phyloP scores from a whole-genome alignment of 805 yeast species.

The Zygosaccharomyces kombuchaensis region DNA sequence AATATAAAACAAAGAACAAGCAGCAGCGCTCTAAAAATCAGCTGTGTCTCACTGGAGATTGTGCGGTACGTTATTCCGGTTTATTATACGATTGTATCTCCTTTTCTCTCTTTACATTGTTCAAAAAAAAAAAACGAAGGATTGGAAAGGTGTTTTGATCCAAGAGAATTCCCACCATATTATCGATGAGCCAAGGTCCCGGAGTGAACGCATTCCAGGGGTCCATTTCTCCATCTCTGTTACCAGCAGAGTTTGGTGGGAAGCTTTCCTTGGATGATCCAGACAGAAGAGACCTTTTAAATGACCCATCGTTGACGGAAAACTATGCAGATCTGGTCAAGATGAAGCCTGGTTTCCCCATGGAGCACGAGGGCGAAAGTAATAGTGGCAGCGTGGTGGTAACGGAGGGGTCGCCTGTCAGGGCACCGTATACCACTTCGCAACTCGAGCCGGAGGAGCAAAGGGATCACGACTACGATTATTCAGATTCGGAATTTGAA shows the following conservation, averaged over 20 bases:
- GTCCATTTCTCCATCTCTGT: conserved; percentile 6
- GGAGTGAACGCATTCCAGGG: conserved; percentile 6
- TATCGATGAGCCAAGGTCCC: conserved; percentile 6
- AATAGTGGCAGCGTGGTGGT: conserved; percentile 8
- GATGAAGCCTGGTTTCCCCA: conserved; percentile 10
- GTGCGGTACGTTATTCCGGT: neutral
- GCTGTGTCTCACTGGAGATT: neutral
- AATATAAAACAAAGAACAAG: neutral
- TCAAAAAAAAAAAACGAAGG: neutral
- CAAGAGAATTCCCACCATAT: neutral
- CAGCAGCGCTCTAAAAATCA: neutral
- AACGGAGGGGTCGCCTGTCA: conserved; percentile 5
- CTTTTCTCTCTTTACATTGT: neutral
- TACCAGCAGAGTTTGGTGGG: conserved; percentile 10
- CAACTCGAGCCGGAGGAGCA: neutral
- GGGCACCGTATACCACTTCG: neutral
- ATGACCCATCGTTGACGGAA: conserved; percentile 32
- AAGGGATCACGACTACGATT: conserved; percentile 24
- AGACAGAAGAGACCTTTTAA: conserved; percentile 19
- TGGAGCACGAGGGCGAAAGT: conserved; percentile 7
- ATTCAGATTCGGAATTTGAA: conserved; percentile 37
- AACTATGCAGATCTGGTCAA: conserved; percentile 28
- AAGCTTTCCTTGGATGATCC: conserved; percentile 7
- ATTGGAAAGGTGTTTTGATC: neutral
- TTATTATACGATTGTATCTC: neutral